phyloP scores from a whole-genome alignment of 2,329 filamentous ascomycete species.

The Chrysoporthe cubensis region DNA sequence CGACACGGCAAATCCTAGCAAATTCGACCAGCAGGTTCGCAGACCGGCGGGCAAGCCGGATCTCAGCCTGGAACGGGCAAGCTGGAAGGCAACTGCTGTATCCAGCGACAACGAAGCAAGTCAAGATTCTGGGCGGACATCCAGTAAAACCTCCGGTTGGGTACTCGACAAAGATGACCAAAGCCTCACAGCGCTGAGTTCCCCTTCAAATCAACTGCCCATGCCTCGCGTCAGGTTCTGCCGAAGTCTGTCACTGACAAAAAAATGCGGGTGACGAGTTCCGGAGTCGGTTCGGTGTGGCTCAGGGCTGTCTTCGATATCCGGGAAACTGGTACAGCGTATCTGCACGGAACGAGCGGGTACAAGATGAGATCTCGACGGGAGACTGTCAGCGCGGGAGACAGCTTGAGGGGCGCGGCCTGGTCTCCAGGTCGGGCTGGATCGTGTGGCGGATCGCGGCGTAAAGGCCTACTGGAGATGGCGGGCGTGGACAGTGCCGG shows the following conservation, averaged over 20 bases:
- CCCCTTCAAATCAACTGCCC: background rate
- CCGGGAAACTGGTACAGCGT: background rate
- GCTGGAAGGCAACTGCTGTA: background rate
- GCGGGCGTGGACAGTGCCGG: background rate
- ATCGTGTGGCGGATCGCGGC: conserved; percentile 3
- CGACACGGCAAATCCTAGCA: conserved; percentile 6
- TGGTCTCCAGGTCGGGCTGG: conserved; percentile 6
- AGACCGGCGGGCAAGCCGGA: background rate
- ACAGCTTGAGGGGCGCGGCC: conserved; percentile 10
- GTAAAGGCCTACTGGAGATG: conserved; percentile 1
- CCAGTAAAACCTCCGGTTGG: conserved; percentile 1
- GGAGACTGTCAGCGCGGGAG: background rate
- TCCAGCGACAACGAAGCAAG: conserved; percentile 20
- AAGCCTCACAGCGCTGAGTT: conserved; percentile 2
- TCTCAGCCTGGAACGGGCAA: conserved; percentile 3
- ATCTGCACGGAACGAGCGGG: background rate
- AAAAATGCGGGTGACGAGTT: conserved; percentile 1
- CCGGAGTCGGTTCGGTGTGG: background rate
- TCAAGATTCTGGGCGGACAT: conserved; percentile 9
- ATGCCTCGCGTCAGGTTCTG: background rate
- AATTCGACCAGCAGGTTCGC: conserved; percentile 5
- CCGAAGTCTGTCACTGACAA: background rate
- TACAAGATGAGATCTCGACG: background rate
- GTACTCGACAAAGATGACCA: conserved; percentile 7
- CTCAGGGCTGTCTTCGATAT: conserved; percentile 3